These are phyloP conservation scores for Cadophora malorum DNA, from an alignment of 2,329 filamentous ascomycete genomes.

Conservation along the genomic window DNA sequence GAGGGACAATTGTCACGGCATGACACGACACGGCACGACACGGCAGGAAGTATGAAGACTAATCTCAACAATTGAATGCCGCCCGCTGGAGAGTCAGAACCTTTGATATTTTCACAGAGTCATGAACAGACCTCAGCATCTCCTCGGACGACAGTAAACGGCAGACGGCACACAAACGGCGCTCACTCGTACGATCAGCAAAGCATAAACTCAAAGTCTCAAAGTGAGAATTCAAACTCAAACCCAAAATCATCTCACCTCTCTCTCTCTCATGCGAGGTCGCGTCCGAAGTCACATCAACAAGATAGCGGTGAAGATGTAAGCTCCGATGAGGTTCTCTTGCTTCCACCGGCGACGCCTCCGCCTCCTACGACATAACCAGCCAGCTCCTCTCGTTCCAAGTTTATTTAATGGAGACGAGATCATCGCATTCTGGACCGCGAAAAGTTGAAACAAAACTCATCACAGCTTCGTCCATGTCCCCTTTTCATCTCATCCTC, in stretches of 20 bases:
- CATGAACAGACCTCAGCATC: neutral
- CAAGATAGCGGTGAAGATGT: conserved; percentile 27
- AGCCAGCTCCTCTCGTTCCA: neutral
- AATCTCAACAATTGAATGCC: too few relatives aligned
- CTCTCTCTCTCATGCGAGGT: neutral
- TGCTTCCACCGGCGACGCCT: conserved; percentile 14
- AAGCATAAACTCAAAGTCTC: neutral
- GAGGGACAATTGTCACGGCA: neutral
- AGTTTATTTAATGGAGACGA: neutral
- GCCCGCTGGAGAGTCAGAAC: neutral
- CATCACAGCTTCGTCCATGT: neutral
- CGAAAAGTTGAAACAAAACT: neutral
- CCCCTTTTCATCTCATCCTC: neutral
- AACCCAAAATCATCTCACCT: conserved; percentile 9
- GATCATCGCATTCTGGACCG: neutral
- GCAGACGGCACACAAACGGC: neutral
- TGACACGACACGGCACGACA: neutral
- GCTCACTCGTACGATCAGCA: conserved; percentile 14
- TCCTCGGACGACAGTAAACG: conserved; percentile 1
- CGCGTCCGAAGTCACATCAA: neutral
- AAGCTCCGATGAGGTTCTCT: neutral
- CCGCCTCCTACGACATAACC: conserved; percentile 16
- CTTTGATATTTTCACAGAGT: conserved; percentile 2
- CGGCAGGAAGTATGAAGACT: too few relatives aligned
- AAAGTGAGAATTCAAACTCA: neutral